Base-by-base conservation (phyloP, 371 early-diverging fungal species). In the Mucor indicus region DNA sequence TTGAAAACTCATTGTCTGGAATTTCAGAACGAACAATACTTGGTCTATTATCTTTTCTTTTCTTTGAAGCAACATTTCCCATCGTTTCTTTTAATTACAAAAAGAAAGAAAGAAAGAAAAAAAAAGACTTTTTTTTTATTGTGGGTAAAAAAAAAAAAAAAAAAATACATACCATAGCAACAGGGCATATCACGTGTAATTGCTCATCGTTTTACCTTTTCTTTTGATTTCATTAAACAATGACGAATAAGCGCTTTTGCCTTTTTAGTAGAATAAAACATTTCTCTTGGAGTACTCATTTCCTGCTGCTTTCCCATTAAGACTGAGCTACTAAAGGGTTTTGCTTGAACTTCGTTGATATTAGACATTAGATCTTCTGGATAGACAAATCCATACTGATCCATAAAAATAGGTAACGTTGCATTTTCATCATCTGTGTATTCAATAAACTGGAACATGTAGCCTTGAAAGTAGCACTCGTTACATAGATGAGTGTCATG, bases 61-160 rank as follows among this genome's bases (percentile, higher is more conserved):
- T 75, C 33, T 71, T 70, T 8, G 75, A 75, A 40, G 44, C 38
- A 37, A 57, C 53, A 41, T 75, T 75, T 23, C 75, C 75, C 75
- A 75, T 75, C 25, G 25, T 25, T 8, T 27, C 30, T 15, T 38
- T 25, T 17, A 37, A 33, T 40, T 37, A 44, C 24, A 45, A 63
- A 38, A 35, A 47, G 23, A 48, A 56, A 46, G 40, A 49, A 21
- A 50, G 53, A 43, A 39, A 47, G 12, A 40, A 50, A 22, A 38
- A 38, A 24, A 36, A 49, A 46, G 32, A n/a, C n/a, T n/a, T n/a
- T n/a, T n/a, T n/a, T n/a, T n/a, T n/a, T n/a, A n/a, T n/a, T n/a
- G n/a, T n/a, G n/a, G n/a, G 44, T 11, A 27, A 29, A 43, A 33
- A 49, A 47, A 51, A 38, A 38, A 24, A 50, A 37, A 31, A 15